Evolutionary conservation across 2,329 filamentous ascomycete genomes (phyloP).

Genomic region (Pseudogymnoascus sp.): DNA sequence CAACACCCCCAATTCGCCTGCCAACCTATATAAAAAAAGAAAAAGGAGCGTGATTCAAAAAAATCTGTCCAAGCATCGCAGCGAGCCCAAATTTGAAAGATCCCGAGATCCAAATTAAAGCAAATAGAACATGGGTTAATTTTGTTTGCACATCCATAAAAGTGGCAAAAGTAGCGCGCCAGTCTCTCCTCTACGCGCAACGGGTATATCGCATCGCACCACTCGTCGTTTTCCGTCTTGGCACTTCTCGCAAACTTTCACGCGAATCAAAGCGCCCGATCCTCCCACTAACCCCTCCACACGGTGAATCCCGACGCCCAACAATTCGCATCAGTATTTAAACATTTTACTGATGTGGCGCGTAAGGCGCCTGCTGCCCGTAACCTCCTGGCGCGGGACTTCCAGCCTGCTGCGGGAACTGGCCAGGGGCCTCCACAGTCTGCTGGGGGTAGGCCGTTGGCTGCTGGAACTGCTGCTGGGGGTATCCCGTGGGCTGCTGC

Average conservation of each 20-base stretch:
- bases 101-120: neutral
- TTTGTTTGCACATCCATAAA: neutral
- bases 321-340: neutral
- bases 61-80: neutral
- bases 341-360: neutral
- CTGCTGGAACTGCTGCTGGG: neutral
- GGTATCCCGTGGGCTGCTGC: neutral
- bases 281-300: neutral
- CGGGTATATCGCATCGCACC: slow-evolving; percentile 1
- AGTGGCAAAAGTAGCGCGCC: neutral
- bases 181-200: neutral
- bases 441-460: neutral
- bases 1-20: neutral
- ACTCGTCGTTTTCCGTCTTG: neutral
- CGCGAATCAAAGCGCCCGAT: neutral
- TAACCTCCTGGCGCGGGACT: neutral
- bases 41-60: neutral
- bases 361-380: neutral
- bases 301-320: neutral
- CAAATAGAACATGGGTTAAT: neutral
- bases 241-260: neutral
- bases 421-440: neutral
- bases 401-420: neutral
- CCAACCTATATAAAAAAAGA: too few relatives aligned
- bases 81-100: neutral